Conservation (phyloP, 1,139 yeast species). For the Blastobotrys niveus region DNA sequence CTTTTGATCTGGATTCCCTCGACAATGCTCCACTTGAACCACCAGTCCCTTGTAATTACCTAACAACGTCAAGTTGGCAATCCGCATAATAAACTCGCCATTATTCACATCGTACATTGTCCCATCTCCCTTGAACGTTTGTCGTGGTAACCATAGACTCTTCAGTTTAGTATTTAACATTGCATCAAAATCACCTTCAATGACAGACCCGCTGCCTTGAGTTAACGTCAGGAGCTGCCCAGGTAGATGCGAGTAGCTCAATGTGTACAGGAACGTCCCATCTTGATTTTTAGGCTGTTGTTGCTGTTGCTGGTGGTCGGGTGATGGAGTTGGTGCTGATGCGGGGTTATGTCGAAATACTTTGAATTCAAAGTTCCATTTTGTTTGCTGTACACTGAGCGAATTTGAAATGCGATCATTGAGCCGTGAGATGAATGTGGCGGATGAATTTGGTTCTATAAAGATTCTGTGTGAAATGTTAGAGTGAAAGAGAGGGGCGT, state of each 20-base stretch:
- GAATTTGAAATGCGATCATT: conserved; percentile 64
- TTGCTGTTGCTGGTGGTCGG: neutral
- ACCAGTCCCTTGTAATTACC: conserved; percentile 69
- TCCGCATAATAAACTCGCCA: conserved; percentile 41
- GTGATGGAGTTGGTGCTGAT: conserved; percentile 15
- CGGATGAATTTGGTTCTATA: too few relatives aligned
- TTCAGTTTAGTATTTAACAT: conserved; percentile 49
- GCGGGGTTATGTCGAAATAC: conserved; percentile 55
- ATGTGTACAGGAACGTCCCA: conserved; percentile 46
- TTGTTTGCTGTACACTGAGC: conserved; percentile 52
- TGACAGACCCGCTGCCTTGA: conserved; percentile 33
- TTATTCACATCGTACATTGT: conserved; percentile 44
- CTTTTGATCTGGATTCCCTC: conserved; percentile 1
- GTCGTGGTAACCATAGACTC: conserved; percentile 67
- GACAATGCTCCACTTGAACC: conserved; percentile 45
- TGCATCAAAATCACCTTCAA: conserved; percentile 32
- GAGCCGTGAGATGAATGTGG: too few relatives aligned
- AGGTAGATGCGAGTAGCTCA: conserved; percentile 50
- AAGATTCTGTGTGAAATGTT: too few relatives aligned
- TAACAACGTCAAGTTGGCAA: conserved; percentile 68
- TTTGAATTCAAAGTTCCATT: conserved; percentile 61
- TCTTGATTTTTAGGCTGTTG: conserved; percentile 6
- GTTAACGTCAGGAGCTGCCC: conserved; percentile 50
- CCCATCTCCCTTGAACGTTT: conserved; percentile 73
- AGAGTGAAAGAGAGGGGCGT: too few relatives aligned